phyloP scores from a whole-genome alignment of 2,329 filamentous ascomycete species.

The Sarocladium oryzae region DNA sequence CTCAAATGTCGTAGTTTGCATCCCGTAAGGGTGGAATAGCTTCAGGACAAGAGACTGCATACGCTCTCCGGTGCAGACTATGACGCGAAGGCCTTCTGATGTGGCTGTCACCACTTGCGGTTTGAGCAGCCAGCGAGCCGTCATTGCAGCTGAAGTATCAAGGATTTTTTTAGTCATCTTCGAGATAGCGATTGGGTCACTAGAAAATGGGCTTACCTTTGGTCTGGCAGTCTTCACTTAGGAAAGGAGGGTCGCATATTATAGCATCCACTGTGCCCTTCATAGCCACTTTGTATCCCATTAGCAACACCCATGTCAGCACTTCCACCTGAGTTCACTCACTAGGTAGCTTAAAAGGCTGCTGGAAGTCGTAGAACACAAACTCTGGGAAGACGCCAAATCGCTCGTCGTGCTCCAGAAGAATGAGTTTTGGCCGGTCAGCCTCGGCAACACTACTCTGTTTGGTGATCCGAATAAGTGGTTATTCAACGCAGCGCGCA shows the following conservation, averaged over 20 bases:
- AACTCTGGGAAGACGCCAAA: constrained; percentile 72
- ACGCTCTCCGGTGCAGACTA: constrained; percentile 72
- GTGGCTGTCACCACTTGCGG: constrained; percentile 12
- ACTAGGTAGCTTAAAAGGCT: constrained; percentile 60
- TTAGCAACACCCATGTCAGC: background rate
- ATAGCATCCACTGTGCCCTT: constrained; percentile 62
- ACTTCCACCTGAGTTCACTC: constrained; percentile 14
- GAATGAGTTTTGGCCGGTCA: constrained; percentile 47
- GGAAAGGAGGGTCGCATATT: constrained; percentile 72
- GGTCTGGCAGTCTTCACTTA: constrained; percentile 74
- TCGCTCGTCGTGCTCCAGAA: constrained; percentile 69
- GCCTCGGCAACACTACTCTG: background rate
- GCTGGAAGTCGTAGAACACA: constrained; percentile 65
- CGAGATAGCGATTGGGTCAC: too few relatives aligned
- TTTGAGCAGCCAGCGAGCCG: constrained; percentile 65
- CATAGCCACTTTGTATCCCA: constrained; percentile 35
- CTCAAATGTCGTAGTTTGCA: constrained; percentile 61
- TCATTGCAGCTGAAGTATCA: constrained; percentile 58
- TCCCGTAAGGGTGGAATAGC: constrained; percentile 59
- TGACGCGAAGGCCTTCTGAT: constrained; percentile 31
- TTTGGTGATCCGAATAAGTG: background rate
- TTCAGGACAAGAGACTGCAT: constrained; percentile 60
- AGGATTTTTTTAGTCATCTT: background rate
- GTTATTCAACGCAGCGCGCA: background rate
- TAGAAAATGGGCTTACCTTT: constrained; percentile 46